These are phyloP conservation scores for Jacaranda copaia DNA, from an alignment of 257 asterid genomes.

Conservation along the genomic window DNA sequence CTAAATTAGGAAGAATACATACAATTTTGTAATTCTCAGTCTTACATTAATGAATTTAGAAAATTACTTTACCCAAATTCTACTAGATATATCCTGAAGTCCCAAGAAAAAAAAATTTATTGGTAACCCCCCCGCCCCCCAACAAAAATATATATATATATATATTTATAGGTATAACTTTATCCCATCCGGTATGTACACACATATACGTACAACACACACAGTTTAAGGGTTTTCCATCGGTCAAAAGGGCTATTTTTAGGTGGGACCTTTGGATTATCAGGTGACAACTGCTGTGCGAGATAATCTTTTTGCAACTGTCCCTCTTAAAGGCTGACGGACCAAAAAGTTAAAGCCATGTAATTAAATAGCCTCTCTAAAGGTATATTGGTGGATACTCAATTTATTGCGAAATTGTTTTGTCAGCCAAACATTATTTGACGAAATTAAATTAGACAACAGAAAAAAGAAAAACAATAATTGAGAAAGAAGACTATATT, in stretches of 20 bases:
- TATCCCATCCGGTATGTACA: too few relatives aligned
- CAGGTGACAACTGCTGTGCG: slow-evolving; percentile 28
- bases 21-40: too few relatives aligned
- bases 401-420: slow-evolving; percentile 28
- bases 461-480: too few relatives aligned
- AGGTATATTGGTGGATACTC: background rate
- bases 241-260: slow-evolving; percentile 35
- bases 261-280: slow-evolving; percentile 30
- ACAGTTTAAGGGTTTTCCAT: background rate
- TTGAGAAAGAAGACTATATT: background rate
- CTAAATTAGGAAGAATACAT: too few relatives aligned
- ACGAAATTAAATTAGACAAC: background rate
- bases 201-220: background rate
- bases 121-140: too few relatives aligned
- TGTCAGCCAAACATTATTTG: background rate
- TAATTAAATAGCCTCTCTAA: slow-evolving; percentile 10
- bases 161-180: too few relatives aligned
- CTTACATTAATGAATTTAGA: too few relatives aligned
- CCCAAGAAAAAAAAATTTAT: too few relatives aligned
- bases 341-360: slow-evolving; percentile 25
- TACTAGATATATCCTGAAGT: too few relatives aligned
- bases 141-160: too few relatives aligned
- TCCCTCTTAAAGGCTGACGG: slow-evolving; percentile 5
- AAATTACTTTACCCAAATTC: too few relatives aligned
- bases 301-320: background rate